phyloP scores from a whole-genome alignment of 2,329 filamentous ascomycete genomes.

The Mycosphaerella arachidis region DNA sequence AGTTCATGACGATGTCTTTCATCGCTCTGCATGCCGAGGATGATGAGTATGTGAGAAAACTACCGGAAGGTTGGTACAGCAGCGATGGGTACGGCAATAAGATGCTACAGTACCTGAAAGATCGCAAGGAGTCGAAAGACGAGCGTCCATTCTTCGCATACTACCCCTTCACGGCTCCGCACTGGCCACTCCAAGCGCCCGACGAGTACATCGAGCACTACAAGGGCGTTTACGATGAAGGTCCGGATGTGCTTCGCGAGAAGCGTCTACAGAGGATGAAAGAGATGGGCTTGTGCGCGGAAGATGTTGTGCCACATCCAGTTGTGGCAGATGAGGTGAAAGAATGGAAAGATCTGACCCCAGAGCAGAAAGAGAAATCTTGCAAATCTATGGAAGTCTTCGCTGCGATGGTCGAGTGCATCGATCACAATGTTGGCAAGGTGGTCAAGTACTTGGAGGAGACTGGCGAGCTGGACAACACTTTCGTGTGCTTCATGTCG shows the following conservation, averaged over 20 bases:
- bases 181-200: constrained; percentile 60
- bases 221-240: constrained; percentile 56
- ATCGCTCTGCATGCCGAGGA: constrained; percentile 39
- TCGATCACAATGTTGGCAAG: constrained; percentile 58
- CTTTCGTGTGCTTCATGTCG: constrained; percentile 59
- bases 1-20: constrained; percentile 41
- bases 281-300: constrained; percentile 52
- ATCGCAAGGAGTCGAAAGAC: constrained; percentile 34
- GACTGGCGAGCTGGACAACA: constrained; percentile 59
- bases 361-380: constrained; percentile 47
- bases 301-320: constrained; percentile 49
- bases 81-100: constrained; percentile 39
- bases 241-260: constrained; percentile 53
- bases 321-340: constrained; percentile 48
- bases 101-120: constrained; percentile 37
- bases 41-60: constrained; percentile 37
- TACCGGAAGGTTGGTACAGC: constrained; percentile 38
- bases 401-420: constrained; percentile 60
- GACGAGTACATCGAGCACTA: constrained; percentile 54
- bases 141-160: constrained; percentile 56
- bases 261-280: constrained; percentile 53
- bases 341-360: constrained; percentile 46
- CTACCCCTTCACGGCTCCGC: constrained; percentile 58
- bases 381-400: constrained; percentile 58
- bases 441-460: constrained; percentile 54